Evolutionary conservation across 805 yeast species (phyloP).

Genomic region (Wilhelminamyces savonicus): DNA sequence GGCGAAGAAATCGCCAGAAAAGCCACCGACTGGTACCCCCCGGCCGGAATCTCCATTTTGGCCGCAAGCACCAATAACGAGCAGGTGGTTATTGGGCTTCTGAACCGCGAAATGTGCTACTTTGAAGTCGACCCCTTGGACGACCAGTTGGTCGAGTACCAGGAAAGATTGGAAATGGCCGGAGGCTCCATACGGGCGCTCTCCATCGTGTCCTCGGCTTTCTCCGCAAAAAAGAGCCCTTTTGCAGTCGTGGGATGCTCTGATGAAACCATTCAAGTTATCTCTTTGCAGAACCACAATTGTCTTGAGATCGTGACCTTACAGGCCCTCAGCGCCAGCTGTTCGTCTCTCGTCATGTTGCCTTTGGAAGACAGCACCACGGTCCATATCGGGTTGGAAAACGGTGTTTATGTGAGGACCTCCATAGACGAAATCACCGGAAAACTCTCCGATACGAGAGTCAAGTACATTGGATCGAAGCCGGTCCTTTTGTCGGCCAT

Average conservation of each 20-base stretch:
- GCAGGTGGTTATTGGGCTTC: slow-evolving; percentile 67
- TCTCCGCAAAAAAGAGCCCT: slow-evolving; percentile 39
- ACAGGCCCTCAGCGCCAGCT: slow-evolving; percentile 56
- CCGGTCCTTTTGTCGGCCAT: slow-evolving; percentile 48
- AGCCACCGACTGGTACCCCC: slow-evolving; percentile 74
- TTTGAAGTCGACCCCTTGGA: slow-evolving; percentile 63
- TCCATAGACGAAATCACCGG: slow-evolving; percentile 56
- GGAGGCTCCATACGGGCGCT: slow-evolving; percentile 45
- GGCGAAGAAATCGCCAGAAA: slow-evolving; percentile 18
- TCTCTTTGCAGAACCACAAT: slow-evolving; percentile 54
- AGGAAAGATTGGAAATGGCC: slow-evolving; percentile 50
- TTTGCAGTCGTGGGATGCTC: slow-evolving; percentile 66
- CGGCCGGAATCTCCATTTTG: slow-evolving; percentile 62
- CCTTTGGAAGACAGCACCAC: slow-evolving; percentile 7
- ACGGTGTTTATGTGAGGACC: slow-evolving; percentile 72
- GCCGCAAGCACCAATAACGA: slow-evolving; percentile 56
- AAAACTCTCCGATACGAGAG: slow-evolving; percentile 50
- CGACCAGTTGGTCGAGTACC: slow-evolving; percentile 66
- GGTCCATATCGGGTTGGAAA: slow-evolving; percentile 76
- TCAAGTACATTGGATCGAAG: slow-evolving; percentile 67
- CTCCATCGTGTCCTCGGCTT: slow-evolving; percentile 40
- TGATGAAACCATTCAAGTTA: slow-evolving; percentile 62
- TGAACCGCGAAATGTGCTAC: slow-evolving; percentile 71
- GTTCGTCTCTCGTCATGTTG: slow-evolving; percentile 20
- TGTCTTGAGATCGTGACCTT: slow-evolving; percentile 57